Evolutionary conservation across 768 basidiomycete genomes (phyloP), one percentile per base, ranked within the genome.

Genomic region (Pluteus cervinus): DNA sequence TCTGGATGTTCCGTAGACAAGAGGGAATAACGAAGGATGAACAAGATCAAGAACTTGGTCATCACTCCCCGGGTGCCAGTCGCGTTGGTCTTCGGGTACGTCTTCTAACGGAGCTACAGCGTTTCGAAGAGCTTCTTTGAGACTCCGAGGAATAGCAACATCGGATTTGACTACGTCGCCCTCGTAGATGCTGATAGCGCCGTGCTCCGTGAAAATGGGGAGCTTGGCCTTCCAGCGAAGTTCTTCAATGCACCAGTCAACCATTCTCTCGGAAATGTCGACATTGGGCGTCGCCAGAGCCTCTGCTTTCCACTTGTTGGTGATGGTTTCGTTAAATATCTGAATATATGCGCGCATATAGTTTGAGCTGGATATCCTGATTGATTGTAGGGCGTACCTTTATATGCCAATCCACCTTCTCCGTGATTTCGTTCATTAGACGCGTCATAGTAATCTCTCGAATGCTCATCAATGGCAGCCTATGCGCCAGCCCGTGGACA

Each of bases 41-140:
- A 68, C 62, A 24, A 70, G 55, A 40, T 70, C 67, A n/a, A 72
- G 61, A 1, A 71, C 69, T 32, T 60, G 60, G 2, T 51, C 48
- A 40, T 69, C 50, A 1, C 65, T 63, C 2, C 60, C 55, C 3
- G 68, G 68, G 45, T 69, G 68, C 69, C 68, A 72, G 45, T 72
- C 69, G 18, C 60, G 56, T 41, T 55, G 24, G 0, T 52, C 46
- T 4, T 56, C 56, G 0, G 62, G 57, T 6, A 63, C 52, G 33
- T 62, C 46, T 40, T 71, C 64, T 10, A 69, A 58, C 9, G 42
- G 33, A 2, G 30, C 23, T n/a, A 54, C 50, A 5, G 46, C 57
- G 3, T 39, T n/a, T n/a, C 4, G 44, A 14, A 54, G 49, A 5
- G 46, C 57, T 3, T 39, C 24, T 11, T 38, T 44, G 21, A 58